These are phyloP conservation scores for Xylaria bambusicola DNA, from an alignment of 495 filamentous ascomycete genomes.

Conservation along the genomic window DNA sequence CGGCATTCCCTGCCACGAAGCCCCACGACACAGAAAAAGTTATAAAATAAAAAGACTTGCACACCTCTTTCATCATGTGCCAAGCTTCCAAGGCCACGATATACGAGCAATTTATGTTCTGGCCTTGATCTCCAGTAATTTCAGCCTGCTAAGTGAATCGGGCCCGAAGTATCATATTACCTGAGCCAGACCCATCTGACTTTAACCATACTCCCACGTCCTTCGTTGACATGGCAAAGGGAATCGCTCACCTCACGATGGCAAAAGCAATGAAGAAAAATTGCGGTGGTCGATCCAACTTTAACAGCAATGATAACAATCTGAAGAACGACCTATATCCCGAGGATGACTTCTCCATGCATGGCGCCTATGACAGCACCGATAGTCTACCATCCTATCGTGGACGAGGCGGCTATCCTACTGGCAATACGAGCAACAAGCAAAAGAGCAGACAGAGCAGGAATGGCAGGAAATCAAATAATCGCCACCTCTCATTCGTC, in stretches of 20 bases:
- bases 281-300: not conserved
- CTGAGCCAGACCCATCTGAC: not conserved
- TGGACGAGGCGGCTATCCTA: not conserved
- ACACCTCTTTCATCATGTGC: not conserved
- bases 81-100: not conserved
- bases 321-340: conserved; percentile 12
- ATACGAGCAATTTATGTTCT: not conserved
- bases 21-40: conserved; percentile 29
- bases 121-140: too few relatives aligned
- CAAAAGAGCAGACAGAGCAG: not conserved
- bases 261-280: conserved; percentile 3
- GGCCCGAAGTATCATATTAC: too few relatives aligned
- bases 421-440: not conserved
- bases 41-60: conserved; percentile 14
- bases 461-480: not conserved
- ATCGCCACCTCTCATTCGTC: not conserved
- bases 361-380: conserved; percentile 2
- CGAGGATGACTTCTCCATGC: conserved; percentile 27
- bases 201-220: too few relatives aligned
- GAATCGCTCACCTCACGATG: conserved; percentile 9
- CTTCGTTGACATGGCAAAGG: too few relatives aligned
- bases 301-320: not conserved
- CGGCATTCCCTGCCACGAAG: conserved; percentile 2
- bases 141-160: too few relatives aligned
- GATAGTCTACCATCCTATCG: not conserved